These are phyloP conservation scores for Talaromyces proteolyticus DNA, from an alignment of 495 filamentous ascomycete genomes.

Conservation along the genomic window DNA sequence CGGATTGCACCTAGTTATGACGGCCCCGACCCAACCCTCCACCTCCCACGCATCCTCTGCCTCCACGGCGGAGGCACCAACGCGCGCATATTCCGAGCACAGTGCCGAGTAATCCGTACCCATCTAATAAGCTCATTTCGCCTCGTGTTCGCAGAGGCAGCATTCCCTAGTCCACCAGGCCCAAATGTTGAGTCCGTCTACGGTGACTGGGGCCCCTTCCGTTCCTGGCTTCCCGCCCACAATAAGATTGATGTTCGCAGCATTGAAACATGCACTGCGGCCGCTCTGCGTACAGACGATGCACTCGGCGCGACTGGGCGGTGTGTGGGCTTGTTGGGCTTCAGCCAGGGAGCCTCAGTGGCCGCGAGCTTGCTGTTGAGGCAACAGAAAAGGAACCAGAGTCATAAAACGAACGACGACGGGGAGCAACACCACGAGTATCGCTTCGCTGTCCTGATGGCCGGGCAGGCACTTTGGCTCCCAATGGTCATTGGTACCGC, in stretches of 20 bases:
- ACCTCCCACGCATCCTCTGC: constrained; percentile 19
- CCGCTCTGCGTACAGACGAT: constrained; percentile 29
- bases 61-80: constrained; percentile 20
- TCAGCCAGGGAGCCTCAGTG: constrained; percentile 56
- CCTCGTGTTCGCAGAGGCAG: constrained; percentile 52
- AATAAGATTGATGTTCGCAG: constrained; percentile 12
- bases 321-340: constrained; percentile 53
- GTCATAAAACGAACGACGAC: neutral
- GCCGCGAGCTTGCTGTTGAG: constrained; percentile 40
- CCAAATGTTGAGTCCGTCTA: constrained; percentile 48
- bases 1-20: no score
- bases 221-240: constrained; percentile 41
- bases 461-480: constrained; percentile 45
- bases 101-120: constrained; percentile 26
- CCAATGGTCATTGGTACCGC: constrained; percentile 3
- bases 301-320: constrained; percentile 36
- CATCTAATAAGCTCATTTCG: constrained; percentile 45
- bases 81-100: constrained; percentile 13
- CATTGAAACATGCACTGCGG: constrained; percentile 10
- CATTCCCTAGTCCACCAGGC: constrained; percentile 42
- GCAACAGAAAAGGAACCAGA: constrained; percentile 31
- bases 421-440: constrained; percentile 4
- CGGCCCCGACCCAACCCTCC: no score
- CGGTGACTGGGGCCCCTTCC: constrained; percentile 47
- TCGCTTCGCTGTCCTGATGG: constrained; percentile 43